Evolutionary conservation across 202 grass and related monocot genomes (phyloP), one percentile per base, ranked within the genome.

Genomic region (Dendrocalamus latiflorus): DNA sequence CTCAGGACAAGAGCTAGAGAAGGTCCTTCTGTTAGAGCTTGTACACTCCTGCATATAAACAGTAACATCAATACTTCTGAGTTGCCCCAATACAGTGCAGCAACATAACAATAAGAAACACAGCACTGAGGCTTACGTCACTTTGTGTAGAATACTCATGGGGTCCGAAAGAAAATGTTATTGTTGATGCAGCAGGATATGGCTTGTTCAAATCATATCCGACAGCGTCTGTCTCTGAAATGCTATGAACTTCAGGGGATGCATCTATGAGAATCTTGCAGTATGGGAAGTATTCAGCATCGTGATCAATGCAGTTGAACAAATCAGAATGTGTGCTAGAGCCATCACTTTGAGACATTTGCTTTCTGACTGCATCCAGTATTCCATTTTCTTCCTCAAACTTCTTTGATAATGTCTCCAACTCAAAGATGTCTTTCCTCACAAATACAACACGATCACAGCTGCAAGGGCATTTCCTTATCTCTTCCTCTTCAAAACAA

Each of bases 401-500:
- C 18, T 84, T 90, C 71, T 83, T 84, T 66, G 94, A 92, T 61
- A 94, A 58, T 39, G 70, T 63, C 72, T 94, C 91, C 81, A 97
- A 81, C 72, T 90, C 64, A 77, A 89, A 79, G 47, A 97, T 94
- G 20, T 94, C 86, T 81, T 69, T 91, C 72, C 88, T 88, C 75
- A 94, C 73, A 92, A 88, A 92, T 54, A 97, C 51, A 85, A 87
- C 45, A 80, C 86, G 88, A 66, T 90, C 82, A 57, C 42, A 62
- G 39, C 75, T 76, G 70, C 94, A 97, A 83, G 43, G 26, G 70
- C 94, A 97, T 68, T 65, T 89, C 73, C 84, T 81, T 36, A 92
- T 73, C 36, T 90, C 87, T 65, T 85, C 83, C 81, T 90, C 94
- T 97, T 81, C 74, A 88, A 90, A 88, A 85, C 69, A 77, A 66